These are phyloP conservation scores for Zygotorulaspora sp. DNA, from an alignment of 805 yeast species.

Conservation along the genomic window DNA sequence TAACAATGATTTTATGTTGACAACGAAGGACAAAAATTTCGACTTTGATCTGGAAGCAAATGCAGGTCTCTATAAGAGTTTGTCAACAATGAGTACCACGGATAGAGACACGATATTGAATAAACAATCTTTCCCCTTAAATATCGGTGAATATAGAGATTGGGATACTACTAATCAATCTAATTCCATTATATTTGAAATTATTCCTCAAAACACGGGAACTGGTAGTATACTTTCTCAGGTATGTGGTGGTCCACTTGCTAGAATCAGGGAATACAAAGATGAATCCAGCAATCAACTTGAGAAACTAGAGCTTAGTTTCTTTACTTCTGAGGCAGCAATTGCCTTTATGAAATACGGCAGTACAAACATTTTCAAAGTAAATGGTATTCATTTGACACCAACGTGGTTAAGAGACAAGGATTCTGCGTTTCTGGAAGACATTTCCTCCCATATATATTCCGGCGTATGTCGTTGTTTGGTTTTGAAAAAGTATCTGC, in stretches of 20 bases:
- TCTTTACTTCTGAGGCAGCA: constrained; percentile 52
- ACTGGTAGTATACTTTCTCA: constrained; percentile 49
- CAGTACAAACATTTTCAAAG: constrained; percentile 48
- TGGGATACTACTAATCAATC: constrained; percentile 2
- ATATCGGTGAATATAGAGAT: constrained; percentile 10
- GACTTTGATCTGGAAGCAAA: constrained; percentile 13
- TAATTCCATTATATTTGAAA: constrained; percentile 34
- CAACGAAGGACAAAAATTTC: background rate
- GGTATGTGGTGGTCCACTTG: constrained; percentile 67
- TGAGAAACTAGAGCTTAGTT: constrained; percentile 45
- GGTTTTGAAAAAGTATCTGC: constrained; percentile 41
- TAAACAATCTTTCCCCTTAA: constrained; percentile 1
- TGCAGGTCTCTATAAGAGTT: constrained; percentile 13
- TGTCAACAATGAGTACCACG: too few relatives aligned
- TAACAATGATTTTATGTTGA: too few relatives aligned
- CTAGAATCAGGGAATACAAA: constrained; percentile 35
- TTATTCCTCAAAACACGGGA: constrained; percentile 43
- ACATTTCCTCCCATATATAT: constrained; percentile 8
- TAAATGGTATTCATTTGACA: constrained; percentile 51
- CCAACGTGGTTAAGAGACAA: constrained; percentile 43
- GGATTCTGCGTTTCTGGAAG: constrained; percentile 3
- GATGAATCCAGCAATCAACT: constrained; percentile 16
- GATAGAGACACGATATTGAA: too few relatives aligned
- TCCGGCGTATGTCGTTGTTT: constrained; percentile 55
- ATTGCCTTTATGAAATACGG: constrained; percentile 48